A percentile compares a stretch with the other conserved stretches of the same genome.
Evolutionary conservation across 176 grass and related monocot species (phyloP).

Genomic region (Musa schizocarpa): DNA sequence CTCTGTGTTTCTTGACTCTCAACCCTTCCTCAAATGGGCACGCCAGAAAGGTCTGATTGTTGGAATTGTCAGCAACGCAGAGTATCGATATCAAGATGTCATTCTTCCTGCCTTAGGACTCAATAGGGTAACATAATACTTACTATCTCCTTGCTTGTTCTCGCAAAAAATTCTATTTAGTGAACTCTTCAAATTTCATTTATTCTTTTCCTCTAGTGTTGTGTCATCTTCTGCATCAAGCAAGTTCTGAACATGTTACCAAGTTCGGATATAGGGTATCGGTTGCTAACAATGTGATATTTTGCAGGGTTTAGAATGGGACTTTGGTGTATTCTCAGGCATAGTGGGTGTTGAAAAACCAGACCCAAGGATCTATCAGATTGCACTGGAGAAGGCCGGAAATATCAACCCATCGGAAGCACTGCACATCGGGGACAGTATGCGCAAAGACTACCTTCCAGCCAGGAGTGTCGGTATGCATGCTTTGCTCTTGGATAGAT

Average conservation of each 20-base stretch:
- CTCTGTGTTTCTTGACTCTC: conserved; percentile 62
- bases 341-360: conserved; percentile 79
- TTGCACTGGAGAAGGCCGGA: conserved; percentile 80
- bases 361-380: conserved; percentile 65
- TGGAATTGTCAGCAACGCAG: conserved; percentile 85
- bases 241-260: not conserved
- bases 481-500: conserved; percentile 63
- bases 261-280: not conserved
- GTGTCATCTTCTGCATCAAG: not conserved
- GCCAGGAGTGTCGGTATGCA: conserved; percentile 67
- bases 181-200: too few relatives aligned
- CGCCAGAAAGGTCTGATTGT: conserved; percentile 60
- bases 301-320: conserved; percentile 38
- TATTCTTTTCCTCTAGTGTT: not conserved
- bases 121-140: conserved; percentile 22
- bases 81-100: conserved; percentile 87
- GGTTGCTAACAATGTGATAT: not conserved
- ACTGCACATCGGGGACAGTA: conserved; percentile 84
- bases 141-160: not conserved
- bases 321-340: conserved; percentile 48
- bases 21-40: conserved; percentile 71
- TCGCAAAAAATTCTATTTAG: not conserved
- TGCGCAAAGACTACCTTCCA: conserved; percentile 72
- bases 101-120: conserved; percentile 76
- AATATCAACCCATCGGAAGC: conserved; percentile 42